Percentiles rank a stretch among this genome's conserved stretches.
Evolutionary conservation across 345 rosid genomes (phyloP).

Genomic region (Firmiana major): DNA sequence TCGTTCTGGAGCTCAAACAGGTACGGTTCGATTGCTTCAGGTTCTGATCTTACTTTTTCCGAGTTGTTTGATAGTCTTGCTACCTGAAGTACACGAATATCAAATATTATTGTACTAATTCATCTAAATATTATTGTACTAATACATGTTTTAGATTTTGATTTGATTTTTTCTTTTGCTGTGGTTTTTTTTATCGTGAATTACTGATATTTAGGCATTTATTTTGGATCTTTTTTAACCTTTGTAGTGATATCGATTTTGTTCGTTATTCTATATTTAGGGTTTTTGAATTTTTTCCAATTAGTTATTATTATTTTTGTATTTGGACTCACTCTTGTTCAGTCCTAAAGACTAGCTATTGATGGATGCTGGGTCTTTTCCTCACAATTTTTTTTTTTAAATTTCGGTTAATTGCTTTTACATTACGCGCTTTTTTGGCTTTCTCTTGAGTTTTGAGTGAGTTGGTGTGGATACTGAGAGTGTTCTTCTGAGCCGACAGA

Average conservation of each 20-base stretch:
- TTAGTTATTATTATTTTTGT: constrained; percentile 12
- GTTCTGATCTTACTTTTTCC: constrained; percentile 3
- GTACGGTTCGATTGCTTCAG: constrained; percentile 18
- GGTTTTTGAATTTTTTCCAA: constrained; percentile 13
- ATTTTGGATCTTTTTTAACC: constrained; percentile 55
- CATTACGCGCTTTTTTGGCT: not conserved
- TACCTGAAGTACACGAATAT: not conserved
- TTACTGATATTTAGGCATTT: constrained; percentile 27
- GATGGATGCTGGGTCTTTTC: constrained; percentile 23
- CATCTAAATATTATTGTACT: not conserved
- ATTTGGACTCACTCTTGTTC: constrained; percentile 23
- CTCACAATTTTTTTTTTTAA: not conserved
- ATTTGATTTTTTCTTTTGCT: constrained; percentile 23
- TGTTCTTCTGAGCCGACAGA: not conserved
- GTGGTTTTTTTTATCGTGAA: constrained; percentile 17
- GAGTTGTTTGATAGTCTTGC: not conserved
- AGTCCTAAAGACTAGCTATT: constrained; percentile 33
- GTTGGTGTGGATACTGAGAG: constrained; percentile 10
- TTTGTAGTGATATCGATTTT: constrained; percentile 11
- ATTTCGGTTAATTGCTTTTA: not conserved
- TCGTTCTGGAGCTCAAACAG: not conserved
- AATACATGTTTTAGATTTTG: not conserved
- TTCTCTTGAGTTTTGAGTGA: constrained; percentile 2
- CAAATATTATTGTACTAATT: not conserved
- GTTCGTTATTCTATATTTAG: constrained; percentile 25